Base-by-base conservation (phyloP, 179 eudicot genomes). In the Spinacia oleracea region DNA sequence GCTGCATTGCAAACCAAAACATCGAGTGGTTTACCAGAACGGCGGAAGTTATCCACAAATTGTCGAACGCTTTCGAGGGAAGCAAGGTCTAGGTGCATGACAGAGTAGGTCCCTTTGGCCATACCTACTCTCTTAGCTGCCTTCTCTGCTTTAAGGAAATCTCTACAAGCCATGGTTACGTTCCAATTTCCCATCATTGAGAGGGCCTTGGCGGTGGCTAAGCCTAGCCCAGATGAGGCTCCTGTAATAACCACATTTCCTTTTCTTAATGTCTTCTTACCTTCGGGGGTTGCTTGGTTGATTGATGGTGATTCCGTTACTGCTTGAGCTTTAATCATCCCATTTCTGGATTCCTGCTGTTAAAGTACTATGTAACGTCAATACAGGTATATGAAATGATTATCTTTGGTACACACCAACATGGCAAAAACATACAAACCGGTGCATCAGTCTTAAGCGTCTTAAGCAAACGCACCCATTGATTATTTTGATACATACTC, bases 1-100 rank as follows among this genome's bases (percentile, higher is more conserved):
- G 95, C 95, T 7, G 95, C 95, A 79, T 91, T 91, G 81, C 95
- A 91, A 25, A 91, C 92, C n/a, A 91, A 81, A 21, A 85, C 92
- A 78, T 91, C 95, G 50, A 91, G 89, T 8, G 92, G 91, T 65
- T 71, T 79, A 21, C 84, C 97, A 9, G 89, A 87, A 32, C 87
- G 87, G 59, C 87, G 79, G 65, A 90, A 92, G 74, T 86, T 87
- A 59, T 89, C 93, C 3, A 84, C 94, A 79, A 92, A 91, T 56
- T 92, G 96, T 34, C 91, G 83, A 14, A 91, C 92, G 64, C 96
- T 91, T 46, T 91, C 91, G 4, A 91, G 89, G 12, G 96, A 91
- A 25, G 96, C 89, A 45, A 88, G 83, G 77, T 91, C 93, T 58
- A 88, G 91, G 74, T 89, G 93, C 85, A 88, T 88, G 64, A 88